Base-by-base conservation (phyloP, 257 asterid species). In the Rubia yunnanensis region DNA sequence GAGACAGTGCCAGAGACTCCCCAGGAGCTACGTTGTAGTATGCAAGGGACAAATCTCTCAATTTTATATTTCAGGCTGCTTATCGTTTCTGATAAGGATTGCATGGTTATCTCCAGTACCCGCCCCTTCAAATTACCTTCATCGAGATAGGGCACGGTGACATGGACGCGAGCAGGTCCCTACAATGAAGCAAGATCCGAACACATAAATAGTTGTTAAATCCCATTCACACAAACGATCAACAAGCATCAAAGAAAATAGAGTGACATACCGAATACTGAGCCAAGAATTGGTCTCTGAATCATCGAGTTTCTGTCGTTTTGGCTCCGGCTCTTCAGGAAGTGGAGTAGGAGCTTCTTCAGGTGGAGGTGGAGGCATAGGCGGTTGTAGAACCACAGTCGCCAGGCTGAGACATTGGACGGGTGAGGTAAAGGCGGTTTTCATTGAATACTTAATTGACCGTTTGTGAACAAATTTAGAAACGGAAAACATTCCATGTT, bases 341-440 rank as follows among this genome's bases (percentile, higher is more conserved):
- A 87, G 85, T 3, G 96, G 96, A 7, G 95, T 96, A n/a, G 96
- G 98, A 57, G 96, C 96, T 76, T 88, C 98, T 72, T 89, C 95
- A 10, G 94, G 96, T 18, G 95, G 96, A 53, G 97, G 97, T 18
- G 82, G 97, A 15, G 87, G 89, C 94, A 92, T 85, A 52, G 96
- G 95, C 30, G 96, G 96, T 11, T 83, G 88, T 60, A 84, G 92
- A 66, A 64, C 88, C 86, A 82, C 80, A 58, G 74, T 74, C 95
- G 69, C 94, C 92, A 36, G 81, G 82, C 72, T 88, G 98, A 41
- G 95, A 73, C 80, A 91, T 79, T 31, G 81, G 86, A 31, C 22
- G 36, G 60, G 80, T n/a, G n/a, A n/a, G n/a, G n/a, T n/a, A n/a
- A n/a, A n/a, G n/a, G n/a, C n/a, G n/a, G n/a, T n/a, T n/a, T n/a